phyloP scores from a whole-genome alignment of 2,329 filamentous ascomycete species.

The Venturia oleaginea region DNA sequence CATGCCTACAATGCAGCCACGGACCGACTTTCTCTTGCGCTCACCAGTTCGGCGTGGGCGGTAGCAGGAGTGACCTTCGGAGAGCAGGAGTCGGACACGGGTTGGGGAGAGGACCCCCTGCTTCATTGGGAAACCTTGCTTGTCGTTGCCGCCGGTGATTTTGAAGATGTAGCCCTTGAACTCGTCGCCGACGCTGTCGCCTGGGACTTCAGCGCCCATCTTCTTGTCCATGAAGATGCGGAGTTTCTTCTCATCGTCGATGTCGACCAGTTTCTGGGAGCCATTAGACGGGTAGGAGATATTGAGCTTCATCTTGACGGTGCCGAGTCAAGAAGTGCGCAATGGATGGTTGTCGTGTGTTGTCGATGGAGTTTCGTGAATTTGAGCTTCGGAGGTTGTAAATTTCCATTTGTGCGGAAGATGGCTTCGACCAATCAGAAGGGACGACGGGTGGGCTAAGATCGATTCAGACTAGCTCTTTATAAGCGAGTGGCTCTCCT shows the following conservation, averaged over 20 bases:
- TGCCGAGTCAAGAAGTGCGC: constrained; percentile 17
- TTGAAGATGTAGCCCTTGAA: constrained; percentile 99
- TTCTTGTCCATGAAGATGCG: constrained; percentile 98
- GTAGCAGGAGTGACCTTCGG: constrained; percentile 98
- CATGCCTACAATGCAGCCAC: constrained; percentile 95
- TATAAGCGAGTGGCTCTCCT: not conserved
- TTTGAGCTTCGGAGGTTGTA: not conserved
- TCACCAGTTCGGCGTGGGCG: constrained; percentile 94
- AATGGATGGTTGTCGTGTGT: constrained; percentile 4
- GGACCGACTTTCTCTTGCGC: constrained; percentile 98
- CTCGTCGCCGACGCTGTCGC: constrained; percentile 93
- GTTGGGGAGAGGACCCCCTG: constrained; percentile 98
- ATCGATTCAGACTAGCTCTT: not conserved
- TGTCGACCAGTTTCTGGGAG: constrained; percentile 98
- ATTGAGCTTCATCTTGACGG: constrained; percentile 67
- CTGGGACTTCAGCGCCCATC: constrained; percentile 87
- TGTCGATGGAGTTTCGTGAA: not conserved
- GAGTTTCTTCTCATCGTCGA: constrained; percentile 99
- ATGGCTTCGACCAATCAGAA: not conserved
- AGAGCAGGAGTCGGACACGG: constrained; percentile 94
- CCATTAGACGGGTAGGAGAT: constrained; percentile 95
- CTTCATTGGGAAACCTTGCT: constrained; percentile 99
- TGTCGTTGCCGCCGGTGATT: constrained; percentile 99
- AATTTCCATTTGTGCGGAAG: too few species aligned
- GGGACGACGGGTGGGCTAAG: not conserved